Conservation (phyloP, 1,139 yeast genomes). For the Lodderomyces elongisporus region DNA sequence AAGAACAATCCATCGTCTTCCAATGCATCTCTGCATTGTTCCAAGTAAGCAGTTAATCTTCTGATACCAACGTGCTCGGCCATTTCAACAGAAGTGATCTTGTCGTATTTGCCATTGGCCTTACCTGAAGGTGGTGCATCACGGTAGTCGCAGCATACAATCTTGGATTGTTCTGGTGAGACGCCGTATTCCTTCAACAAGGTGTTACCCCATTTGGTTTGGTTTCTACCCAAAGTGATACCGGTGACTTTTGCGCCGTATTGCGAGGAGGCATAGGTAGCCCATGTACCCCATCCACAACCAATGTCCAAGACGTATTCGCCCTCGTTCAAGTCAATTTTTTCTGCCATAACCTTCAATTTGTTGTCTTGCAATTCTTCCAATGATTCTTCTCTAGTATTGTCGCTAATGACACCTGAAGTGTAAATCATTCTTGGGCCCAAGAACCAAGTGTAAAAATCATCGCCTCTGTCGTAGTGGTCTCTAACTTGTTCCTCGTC, state of each 20-base stretch:
- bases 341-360: slow-evolving; percentile 81
- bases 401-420: slow-evolving; percentile 77
- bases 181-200: slow-evolving; percentile 68
- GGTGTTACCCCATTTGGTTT: slow-evolving; percentile 83
- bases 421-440: slow-evolving; percentile 96
- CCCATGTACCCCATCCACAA: slow-evolving; percentile 96
- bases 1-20: slow-evolving; percentile 89
- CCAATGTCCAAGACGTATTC: slow-evolving; percentile 81
- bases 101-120: slow-evolving; percentile 65
- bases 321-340: slow-evolving; percentile 67
- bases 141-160: slow-evolving; percentile 84
- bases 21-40: slow-evolving; percentile 78
- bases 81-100: slow-evolving; percentile 91
- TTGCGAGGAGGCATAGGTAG: slow-evolving; percentile 76
- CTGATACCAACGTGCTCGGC: slow-evolving; percentile 96
- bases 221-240: slow-evolving; percentile 83
- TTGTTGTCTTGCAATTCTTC: slow-evolving; percentile 91
- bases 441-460: slow-evolving; percentile 88
- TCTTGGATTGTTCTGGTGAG: slow-evolving; percentile 61
- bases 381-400: slow-evolving; percentile 65
- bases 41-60: slow-evolving; percentile 68
- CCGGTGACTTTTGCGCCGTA: slow-evolving; percentile 88
- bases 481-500: slow-evolving; percentile 96
- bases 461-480: slow-evolving; percentile 96
- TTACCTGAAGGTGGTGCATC: slow-evolving; percentile 72